Evolutionary conservation across 768 basidiomycete species (phyloP).

Genomic region (Calvatia gigantea): DNA sequence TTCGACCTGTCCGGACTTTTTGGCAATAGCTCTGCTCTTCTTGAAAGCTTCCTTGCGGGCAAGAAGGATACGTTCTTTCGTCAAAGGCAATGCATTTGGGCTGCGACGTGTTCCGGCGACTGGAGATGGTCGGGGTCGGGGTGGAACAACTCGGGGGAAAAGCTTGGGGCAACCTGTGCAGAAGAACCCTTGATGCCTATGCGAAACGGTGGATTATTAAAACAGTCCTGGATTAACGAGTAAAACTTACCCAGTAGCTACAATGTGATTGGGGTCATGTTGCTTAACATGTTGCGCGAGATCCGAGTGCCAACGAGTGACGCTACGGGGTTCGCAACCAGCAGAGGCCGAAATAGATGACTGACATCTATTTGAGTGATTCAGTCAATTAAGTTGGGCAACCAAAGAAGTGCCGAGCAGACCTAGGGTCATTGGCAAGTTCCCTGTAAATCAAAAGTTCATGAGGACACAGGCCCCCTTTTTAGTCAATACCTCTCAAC

Average conservation of each 20-base stretch:
- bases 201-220: not conserved
- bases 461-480: too few relatives aligned
- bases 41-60: slow-evolving; percentile 48
- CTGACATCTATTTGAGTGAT: slow-evolving; percentile 41
- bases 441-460: slow-evolving; percentile 38
- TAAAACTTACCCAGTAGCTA: slow-evolving; percentile 53
- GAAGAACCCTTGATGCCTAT: slow-evolving; percentile 52
- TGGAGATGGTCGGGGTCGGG: slow-evolving; percentile 41
- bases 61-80: slow-evolving; percentile 42
- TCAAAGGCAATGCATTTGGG: slow-evolving; percentile 34
- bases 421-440: slow-evolving; percentile 66
- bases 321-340: slow-evolving; percentile 43
- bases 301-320: slow-evolving; percentile 55
- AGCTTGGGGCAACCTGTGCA: slow-evolving; percentile 56
- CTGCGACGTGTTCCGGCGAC: slow-evolving; percentile 35
- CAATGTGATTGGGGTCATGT: slow-evolving; percentile 61
- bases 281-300: slow-evolving; percentile 41
- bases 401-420: not conserved
- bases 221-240: not conserved
- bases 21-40: slow-evolving; percentile 25
- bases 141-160: slow-evolving; percentile 35
- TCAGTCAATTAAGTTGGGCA: slow-evolving; percentile 1
- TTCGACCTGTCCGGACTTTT: slow-evolving; percentile 18
- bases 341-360: slow-evolving; percentile 43
- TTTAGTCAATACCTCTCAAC: slow-evolving; percentile 12